These are phyloP conservation scores for Ceratocystis cubensis DNA, from an alignment of 2,329 filamentous ascomycete species.

Conservation along the genomic window DNA sequence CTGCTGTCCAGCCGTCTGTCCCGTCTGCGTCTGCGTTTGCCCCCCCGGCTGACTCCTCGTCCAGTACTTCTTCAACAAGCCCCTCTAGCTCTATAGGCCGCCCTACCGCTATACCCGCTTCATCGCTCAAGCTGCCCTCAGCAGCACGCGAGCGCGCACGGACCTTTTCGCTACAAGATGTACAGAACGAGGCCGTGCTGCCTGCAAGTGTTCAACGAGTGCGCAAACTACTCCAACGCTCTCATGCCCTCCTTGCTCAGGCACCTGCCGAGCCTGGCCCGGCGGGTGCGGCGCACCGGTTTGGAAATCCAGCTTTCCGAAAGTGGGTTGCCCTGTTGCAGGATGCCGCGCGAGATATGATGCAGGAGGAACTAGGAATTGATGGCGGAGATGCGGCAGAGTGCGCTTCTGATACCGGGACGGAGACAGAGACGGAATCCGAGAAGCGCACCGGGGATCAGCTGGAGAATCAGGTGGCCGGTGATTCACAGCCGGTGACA, in stretches of 20 bases:
- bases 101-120: not conserved
- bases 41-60: not conserved
- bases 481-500: conserved; percentile 11
- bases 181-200: conserved; percentile 24
- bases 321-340: conserved; percentile 66
- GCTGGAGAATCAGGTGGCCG: not conserved
- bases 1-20: not conserved
- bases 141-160: conserved; percentile 23
- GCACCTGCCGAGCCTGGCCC: conserved; percentile 67
- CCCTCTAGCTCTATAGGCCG: too few species aligned
- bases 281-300: conserved; percentile 51
- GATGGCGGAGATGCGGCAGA: conserved; percentile 18
- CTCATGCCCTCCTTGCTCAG: conserved; percentile 58
- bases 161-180: conserved; percentile 16
- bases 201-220: conserved; percentile 49
- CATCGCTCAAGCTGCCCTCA: conserved; percentile 19
- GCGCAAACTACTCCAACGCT: conserved; percentile 49
- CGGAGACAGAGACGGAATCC: not conserved
- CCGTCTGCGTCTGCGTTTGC: not conserved
- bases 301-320: conserved; percentile 84
- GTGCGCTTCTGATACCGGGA: not conserved
- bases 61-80: not conserved
- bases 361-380: conserved; percentile 28
- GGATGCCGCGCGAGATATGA: conserved; percentile 43
- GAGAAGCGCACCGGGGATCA: not conserved